phyloP scores from a whole-genome alignment of 179 eudicot genomes.

The Silene coronaria region DNA sequence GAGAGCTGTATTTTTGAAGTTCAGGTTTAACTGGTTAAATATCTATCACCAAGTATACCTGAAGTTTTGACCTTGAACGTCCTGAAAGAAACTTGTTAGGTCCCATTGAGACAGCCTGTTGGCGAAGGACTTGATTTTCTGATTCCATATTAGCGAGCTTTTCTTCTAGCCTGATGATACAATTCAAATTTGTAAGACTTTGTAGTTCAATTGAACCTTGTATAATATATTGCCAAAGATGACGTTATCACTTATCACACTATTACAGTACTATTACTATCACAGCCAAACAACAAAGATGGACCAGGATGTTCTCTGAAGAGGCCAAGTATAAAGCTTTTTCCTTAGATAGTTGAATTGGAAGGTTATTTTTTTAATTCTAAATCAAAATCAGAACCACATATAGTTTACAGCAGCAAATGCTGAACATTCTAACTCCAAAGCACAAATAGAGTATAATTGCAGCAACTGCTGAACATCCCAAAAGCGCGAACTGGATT shows the following conservation, averaged over 20 bases:
- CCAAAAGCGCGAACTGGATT: not conserved
- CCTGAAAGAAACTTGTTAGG: slow-evolving; percentile 73
- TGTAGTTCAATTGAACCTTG: not conserved
- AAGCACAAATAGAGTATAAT: no score
- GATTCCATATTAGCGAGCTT: slow-evolving; percentile 74
- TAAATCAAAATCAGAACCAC: not conserved
- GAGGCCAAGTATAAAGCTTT: not conserved
- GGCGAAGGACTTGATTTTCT: slow-evolving; percentile 93
- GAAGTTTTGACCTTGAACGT: slow-evolving; percentile 77
- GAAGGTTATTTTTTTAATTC: no score
- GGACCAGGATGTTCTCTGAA: not conserved
- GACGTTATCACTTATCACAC: not conserved
- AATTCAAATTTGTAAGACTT: slow-evolving; percentile 6
- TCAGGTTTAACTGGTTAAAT: slow-evolving; percentile 1
- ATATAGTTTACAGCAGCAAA: not conserved
- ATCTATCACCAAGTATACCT: slow-evolving; percentile 43
- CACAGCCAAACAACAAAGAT: not conserved
- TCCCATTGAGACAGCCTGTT: slow-evolving; percentile 68
- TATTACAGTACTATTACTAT: not conserved
- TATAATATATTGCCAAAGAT: not conserved
- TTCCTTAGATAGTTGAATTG: no score
- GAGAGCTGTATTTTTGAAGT: slow-evolving; percentile 6
- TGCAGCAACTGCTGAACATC: no score
- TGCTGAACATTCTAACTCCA: not conserved
- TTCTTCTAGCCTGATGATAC: slow-evolving; percentile 64